phyloP scores from a whole-genome alignment of 176 grass and related monocot species.

The Sorghum bicolor region Sorghum_bicolor_NCBIv3 NC_012873.2:56505501-56506000 shows the following conservation, averaged over 20 bases:
- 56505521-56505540: constrained; percentile 11
- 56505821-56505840: constrained; percentile 19
- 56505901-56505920: constrained; percentile 46
- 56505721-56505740: background rate
- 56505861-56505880: constrained; percentile 71
- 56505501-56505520: background rate
- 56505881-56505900: constrained; percentile 59
- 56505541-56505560: too few relatives aligned
- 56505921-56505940: constrained; percentile 64
- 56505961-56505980: constrained; percentile 58
- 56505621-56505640: too few relatives aligned
- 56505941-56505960: constrained; percentile 61
- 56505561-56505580: too few relatives aligned
- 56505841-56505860: constrained; percentile 66
- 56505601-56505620: too few relatives aligned
- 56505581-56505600: too few relatives aligned
- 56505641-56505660: too few relatives aligned
- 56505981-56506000: constrained; percentile 63
- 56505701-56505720: constrained; percentile 43
- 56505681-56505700: accelerated
- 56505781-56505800: constrained; percentile 51
- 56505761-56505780: constrained; percentile 57
- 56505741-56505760: background rate
- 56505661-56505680: too few relatives aligned
- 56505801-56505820: constrained; percentile 35